These are phyloP conservation scores for Purshia tridentata DNA, from an alignment of 306 rosid genomes.

Conservation along the genomic window DNA sequence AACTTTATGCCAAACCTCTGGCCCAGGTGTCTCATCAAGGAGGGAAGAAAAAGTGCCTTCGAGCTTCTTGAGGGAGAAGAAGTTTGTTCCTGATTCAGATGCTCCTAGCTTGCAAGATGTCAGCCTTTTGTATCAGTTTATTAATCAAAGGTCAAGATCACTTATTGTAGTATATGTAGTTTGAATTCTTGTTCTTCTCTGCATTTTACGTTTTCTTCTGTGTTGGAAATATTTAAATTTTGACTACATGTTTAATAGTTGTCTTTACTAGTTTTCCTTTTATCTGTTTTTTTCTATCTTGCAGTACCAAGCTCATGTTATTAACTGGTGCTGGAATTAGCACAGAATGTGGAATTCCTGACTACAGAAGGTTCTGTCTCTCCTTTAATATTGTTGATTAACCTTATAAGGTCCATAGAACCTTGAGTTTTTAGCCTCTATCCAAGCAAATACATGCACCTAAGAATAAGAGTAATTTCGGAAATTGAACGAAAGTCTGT, in stretches of 20 bases:
- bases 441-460: no score
- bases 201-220: conserved; percentile 1
- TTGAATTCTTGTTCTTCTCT: background rate
- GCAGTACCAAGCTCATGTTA: conserved; percentile 66
- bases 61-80: conserved; percentile 48
- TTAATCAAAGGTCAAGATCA: conserved; percentile 76
- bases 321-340: conserved; percentile 94
- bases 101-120: conserved; percentile 77
- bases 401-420: background rate
- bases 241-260: conserved; percentile 6
- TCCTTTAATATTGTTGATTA: background rate
- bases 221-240: conserved; percentile 1
- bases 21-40: conserved; percentile 41
- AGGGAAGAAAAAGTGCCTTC: conserved; percentile 34
- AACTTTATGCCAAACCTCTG: conserved; percentile 46
- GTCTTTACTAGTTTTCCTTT: conserved; percentile 21
- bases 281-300: conserved; percentile 22
- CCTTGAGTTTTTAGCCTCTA: background rate
- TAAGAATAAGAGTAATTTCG: no score
- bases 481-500: no score
- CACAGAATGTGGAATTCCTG: conserved; percentile 97
- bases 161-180: no score
- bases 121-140: conserved; percentile 59
- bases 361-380: conserved; percentile 74
- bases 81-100: conserved; percentile 71